Percentiles rank a stretch among this genome's conserved stretches.
These are phyloP conservation scores for Amyloporia xantha DNA, from an alignment of 768 basidiomycete species.

Conservation along the genomic window DNA sequence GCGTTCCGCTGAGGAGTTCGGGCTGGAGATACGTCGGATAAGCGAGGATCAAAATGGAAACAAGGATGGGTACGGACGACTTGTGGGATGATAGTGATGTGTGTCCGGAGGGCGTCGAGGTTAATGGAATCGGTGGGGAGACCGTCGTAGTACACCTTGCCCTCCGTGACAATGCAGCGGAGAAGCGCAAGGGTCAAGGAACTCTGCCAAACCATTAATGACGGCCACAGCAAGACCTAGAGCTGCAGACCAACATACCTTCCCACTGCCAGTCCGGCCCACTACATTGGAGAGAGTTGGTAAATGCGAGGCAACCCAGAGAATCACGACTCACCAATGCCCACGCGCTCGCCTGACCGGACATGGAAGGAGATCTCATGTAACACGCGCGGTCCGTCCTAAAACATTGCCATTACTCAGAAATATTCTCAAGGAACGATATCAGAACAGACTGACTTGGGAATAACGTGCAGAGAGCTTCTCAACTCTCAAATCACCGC, in stretches of 20 bases:
- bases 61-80: conserved; percentile 22
- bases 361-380: conserved; percentile 46
- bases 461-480: conserved; percentile 43
- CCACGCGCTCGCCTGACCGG: conserved; percentile 53
- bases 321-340: conserved; percentile 29
- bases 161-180: conserved; percentile 42
- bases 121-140: conserved; percentile 34
- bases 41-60: conserved; percentile 8
- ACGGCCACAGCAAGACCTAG: not conserved
- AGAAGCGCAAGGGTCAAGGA: conserved; percentile 46
- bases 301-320: not conserved
- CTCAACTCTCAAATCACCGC: conserved; percentile 43
- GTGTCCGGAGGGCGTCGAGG: conserved; percentile 37
- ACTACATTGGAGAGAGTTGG: conserved; percentile 16
- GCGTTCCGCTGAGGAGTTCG: conserved; percentile 30
- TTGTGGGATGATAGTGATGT: conserved; percentile 41
- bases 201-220: conserved; percentile 24
- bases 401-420: not conserved
- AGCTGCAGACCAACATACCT: conserved; percentile 21
- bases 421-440: not conserved
- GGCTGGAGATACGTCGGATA: conserved; percentile 23
- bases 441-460: conserved; percentile 14
- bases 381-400: conserved; percentile 50
- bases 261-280: conserved; percentile 54
- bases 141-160: conserved; percentile 42